Percentiles rank a stretch among this genome's conserved stretches.
Conservation (phyloP, 305 asterid species). For the Solanum hybrid region DNA sequence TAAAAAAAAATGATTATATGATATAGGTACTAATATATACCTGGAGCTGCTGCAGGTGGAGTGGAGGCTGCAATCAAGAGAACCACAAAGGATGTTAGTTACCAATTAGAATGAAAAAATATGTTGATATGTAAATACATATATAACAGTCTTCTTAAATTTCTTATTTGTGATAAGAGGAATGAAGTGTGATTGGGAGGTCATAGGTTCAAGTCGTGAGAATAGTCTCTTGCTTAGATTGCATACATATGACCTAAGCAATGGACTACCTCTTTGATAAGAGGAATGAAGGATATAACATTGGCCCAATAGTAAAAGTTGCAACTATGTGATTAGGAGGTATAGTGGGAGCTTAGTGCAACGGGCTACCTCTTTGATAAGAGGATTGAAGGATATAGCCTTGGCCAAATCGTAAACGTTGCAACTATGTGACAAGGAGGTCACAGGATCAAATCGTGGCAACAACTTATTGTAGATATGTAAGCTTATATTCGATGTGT, state of each 20-base stretch:
- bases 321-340: background rate
- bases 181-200: background rate
- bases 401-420: background rate
- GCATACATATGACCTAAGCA: background rate
- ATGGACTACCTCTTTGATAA: background rate
- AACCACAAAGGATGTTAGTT: slow-evolving; percentile 7
- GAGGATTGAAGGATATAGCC: background rate
- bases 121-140: background rate
- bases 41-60: slow-evolving; percentile 44
- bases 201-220: background rate
- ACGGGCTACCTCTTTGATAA: background rate
- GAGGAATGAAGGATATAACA: background rate
- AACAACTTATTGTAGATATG: background rate
- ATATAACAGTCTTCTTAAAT: background rate
- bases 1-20: background rate
- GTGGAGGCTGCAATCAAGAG: slow-evolving; percentile 28
- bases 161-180: background rate
- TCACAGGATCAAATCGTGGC: background rate
- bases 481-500: background rate
- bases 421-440: background rate
- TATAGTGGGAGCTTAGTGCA: background rate
- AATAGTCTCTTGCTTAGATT: background rate
- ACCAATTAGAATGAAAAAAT: background rate
- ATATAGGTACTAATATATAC: background rate
- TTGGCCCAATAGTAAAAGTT: background rate